A percentile compares a stretch with the other conserved stretches of the same genome.
phyloP scores from a whole-genome alignment of 768 basidiomycete genomes.

The Candolleomyces efflorescens region DNA sequence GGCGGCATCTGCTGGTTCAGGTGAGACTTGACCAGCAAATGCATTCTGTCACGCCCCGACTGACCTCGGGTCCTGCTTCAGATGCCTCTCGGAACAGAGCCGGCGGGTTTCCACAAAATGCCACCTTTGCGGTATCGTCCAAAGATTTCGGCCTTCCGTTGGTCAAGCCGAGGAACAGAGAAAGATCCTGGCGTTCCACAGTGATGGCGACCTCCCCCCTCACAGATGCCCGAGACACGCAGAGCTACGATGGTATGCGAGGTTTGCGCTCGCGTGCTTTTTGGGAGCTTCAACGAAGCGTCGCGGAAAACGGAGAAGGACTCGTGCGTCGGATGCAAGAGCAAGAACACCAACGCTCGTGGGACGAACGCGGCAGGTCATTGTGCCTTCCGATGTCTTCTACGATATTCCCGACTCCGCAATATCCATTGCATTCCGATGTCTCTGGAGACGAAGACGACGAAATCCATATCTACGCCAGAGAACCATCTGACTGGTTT shows the following conservation, averaged over 20 bases:
- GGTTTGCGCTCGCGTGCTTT: conserved; percentile 61
- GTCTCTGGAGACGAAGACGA: conserved; percentile 55
- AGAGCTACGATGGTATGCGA: conserved; percentile 12
- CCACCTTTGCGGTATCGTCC: conserved; percentile 41
- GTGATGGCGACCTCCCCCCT: background rate
- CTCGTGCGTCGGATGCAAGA: conserved; percentile 72
- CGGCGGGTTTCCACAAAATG: conserved; percentile 14
- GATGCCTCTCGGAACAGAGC: conserved; percentile 7
- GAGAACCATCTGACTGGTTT: conserved; percentile 19
- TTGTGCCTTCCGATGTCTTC: background rate
- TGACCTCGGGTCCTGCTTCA: background rate
- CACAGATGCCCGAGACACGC: conserved; percentile 8
- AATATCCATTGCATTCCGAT: conserved; percentile 20
- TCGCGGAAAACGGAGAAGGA: conserved; percentile 62
- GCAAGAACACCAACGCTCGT: conserved; percentile 53
- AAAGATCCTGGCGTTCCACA: background rate
- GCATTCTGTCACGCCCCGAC: background rate
- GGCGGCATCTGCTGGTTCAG: conserved; percentile 35
- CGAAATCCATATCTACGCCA: conserved; percentile 53
- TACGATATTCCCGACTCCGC: conserved; percentile 7
- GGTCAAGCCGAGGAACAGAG: background rate
- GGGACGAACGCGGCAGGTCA: conserved; percentile 29
- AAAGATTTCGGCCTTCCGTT: conserved; percentile 37
- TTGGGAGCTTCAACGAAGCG: conserved; percentile 57
- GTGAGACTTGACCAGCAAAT: background rate